Conservation (phyloP, 2,329 filamentous ascomycete genomes). For the Fusarium anthophilum region DNA sequence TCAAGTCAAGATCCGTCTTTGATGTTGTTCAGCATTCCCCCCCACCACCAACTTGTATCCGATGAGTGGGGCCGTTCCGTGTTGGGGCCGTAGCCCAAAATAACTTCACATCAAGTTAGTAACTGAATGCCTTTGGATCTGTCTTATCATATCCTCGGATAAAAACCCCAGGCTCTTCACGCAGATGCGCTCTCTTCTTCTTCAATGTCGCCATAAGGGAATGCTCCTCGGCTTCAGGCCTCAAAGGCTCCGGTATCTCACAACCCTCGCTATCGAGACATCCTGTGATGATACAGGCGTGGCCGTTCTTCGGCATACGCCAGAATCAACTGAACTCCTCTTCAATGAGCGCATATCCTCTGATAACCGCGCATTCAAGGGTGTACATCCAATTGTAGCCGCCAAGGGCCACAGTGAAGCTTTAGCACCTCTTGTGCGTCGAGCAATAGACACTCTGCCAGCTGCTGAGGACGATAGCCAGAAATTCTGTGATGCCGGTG, state of each 20-base stretch:
- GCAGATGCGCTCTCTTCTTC: slow-evolving; percentile 26
- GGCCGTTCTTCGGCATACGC: slow-evolving; percentile 74
- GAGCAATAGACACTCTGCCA: slow-evolving; percentile 67
- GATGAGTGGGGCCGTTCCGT: slow-evolving; percentile 7
- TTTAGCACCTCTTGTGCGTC: slow-evolving; percentile 73
- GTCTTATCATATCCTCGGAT: neutral
- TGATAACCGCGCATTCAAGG: slow-evolving; percentile 77
- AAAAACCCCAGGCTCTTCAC: neutral
- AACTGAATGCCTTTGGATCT: neutral
- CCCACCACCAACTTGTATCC: neutral
- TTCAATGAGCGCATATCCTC: slow-evolving; percentile 86
- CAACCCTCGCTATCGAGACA: slow-evolving; percentile 80
- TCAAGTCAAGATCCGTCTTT: neutral
- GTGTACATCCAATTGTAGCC: slow-evolving; percentile 82
- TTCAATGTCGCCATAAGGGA: slow-evolving; percentile 4
- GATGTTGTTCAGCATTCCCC: neutral
- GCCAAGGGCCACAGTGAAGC: slow-evolving; percentile 78
- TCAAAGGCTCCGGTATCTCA: slow-evolving; percentile 47
- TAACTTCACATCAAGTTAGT: neutral
- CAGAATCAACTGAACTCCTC: slow-evolving; percentile 65
- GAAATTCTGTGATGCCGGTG: slow-evolving; percentile 25
- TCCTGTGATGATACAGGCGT: slow-evolving; percentile 96
- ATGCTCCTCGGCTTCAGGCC: neutral
- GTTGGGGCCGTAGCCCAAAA: neutral
- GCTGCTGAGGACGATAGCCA: slow-evolving; percentile 12